Conservation (phyloP, 108 stramenopile species). For the Parietichytrium sp. region DNA sequence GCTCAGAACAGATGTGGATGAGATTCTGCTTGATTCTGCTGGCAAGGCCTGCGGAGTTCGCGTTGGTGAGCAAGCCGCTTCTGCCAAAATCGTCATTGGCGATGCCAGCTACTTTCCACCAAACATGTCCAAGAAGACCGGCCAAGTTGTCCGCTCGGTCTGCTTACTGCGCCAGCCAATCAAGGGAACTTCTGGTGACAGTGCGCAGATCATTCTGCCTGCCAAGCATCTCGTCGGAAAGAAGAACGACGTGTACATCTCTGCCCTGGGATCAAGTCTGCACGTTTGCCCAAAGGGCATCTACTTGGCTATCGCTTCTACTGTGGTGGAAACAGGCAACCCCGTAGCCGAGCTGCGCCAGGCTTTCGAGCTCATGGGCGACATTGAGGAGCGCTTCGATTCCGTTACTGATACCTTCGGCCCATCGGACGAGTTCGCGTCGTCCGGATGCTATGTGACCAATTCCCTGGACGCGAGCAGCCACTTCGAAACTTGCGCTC, state of each 20-base stretch:
- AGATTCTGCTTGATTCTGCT: slow-evolving; percentile 76
- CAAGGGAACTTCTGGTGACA: slow-evolving; percentile 71
- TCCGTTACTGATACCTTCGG: slow-evolving; percentile 80
- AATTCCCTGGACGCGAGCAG: slow-evolving; percentile 93
- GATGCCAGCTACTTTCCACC: slow-evolving; percentile 92
- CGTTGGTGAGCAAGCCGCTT: slow-evolving; percentile 80
- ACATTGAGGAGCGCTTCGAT: slow-evolving; percentile 87
- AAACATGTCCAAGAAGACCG: slow-evolving; percentile 73
- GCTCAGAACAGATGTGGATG: slow-evolving; percentile 94
- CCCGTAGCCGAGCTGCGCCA: slow-evolving; percentile 89
- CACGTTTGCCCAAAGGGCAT: slow-evolving; percentile 78
- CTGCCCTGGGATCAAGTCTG: slow-evolving; percentile 73
- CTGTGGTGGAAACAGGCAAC: slow-evolving; percentile 81
- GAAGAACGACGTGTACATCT: slow-evolving; percentile 94
- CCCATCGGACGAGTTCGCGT: slow-evolving; percentile 79
- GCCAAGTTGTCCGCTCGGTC: slow-evolving; percentile 90
- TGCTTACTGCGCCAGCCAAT: slow-evolving; percentile 95
- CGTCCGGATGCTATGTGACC: slow-evolving; percentile 89
- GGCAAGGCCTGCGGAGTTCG: slow-evolving; percentile 86
- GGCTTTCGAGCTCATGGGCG: slow-evolving; percentile 84
- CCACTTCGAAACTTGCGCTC: slow-evolving; percentile 83
- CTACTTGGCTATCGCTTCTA: slow-evolving; percentile 95
- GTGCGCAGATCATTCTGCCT: slow-evolving; percentile 95
- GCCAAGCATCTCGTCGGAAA: slow-evolving; percentile 84
- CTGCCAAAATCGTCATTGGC: slow-evolving; percentile 91